Base-by-base conservation (phyloP, 768 basidiomycete genomes). In the Naganishia randhawae region DNA sequence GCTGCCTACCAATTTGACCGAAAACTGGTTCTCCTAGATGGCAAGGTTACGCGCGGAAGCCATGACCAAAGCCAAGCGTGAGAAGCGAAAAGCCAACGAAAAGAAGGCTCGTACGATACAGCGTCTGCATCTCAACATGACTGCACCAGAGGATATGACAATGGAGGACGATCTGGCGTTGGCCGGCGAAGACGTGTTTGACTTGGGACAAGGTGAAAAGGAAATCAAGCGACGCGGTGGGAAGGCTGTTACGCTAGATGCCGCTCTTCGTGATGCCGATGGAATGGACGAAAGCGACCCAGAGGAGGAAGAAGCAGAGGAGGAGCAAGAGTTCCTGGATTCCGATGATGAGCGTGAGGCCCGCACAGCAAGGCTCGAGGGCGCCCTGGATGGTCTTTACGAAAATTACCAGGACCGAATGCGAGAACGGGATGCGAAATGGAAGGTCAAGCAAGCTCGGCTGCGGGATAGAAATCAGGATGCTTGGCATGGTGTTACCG, bases 101-200 rank as follows among this genome's bases (percentile, higher is more conserved):
- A 83, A 90, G 75, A 91, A 90, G 81, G 84, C 85, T 32, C 86
- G 89, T 71, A 90, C 92, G 0, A 88, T 98, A 45, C 91, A 92
- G 76, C 89, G 94, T 63, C 89, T 98, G 86, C 96, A 98, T 77
- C 84, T 98, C 52, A 89, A 91, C 76, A 99, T 99, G 96, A 91
- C 90, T 14, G 92, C 92, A 22, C 96, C 96, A n/a, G 82, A 94
- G 72, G 96, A 97, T 73, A 93, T 98, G 71, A 94, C 93, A 77
- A 80, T 93, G 68, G 76, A 78, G 51, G 83, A 85, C 63, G 92
- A 95, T 71, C 81, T 86, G 2, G 84, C 89, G 19, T 83, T 95
- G 19, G 83, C 81, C n/a, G 76, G 85, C 27, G 77, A 78, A 41
- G 93, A 98, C 73, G 82, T 96, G 27, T 98, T 98, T 74, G 91